Base-by-base conservation (phyloP, 305 asterid genomes). In the Andrographis paniculata region DNA sequence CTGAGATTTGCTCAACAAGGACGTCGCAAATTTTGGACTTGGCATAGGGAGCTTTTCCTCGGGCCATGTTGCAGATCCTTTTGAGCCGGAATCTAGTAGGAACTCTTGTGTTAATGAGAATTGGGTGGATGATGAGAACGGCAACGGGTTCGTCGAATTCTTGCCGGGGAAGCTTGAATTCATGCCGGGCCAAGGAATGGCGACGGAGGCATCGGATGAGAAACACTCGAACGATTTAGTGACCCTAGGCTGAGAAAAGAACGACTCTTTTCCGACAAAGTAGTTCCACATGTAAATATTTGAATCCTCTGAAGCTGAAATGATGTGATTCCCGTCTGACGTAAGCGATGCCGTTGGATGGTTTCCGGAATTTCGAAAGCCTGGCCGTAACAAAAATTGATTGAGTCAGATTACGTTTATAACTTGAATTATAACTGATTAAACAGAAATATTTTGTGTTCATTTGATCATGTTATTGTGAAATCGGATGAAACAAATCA, bases 61-160 rank as follows among this genome's bases (percentile, higher is more conserved):
- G 2, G 42, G 99, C 99, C 99, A 91, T 36, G 99, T 91, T 17
- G 95, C 99, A 1, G 96, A 76, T 45, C 84, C 89, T 50, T 69
- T 77, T 12, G 83, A 66, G 54, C 60, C 66, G 47, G 82, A 62
- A 66, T 75, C 94, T 2, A 75, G 24, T 57, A 63, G 78, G 45
- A 72, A 68, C 42, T 82, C 87, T 35, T 74, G 80, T 53, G 71
- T 71, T 52, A 75, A 52, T n/a, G 92, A 74, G 66, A 79, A 75
- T 53, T 65, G 71, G 28, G 80, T 50, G 56, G 79, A 63, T 7
- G 80, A 54, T 28, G 87, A 67, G 60, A 75, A 77, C 12, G 82
- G 92, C 61, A 80, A 55, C 22, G 64, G 20, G 12, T 50, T 64
- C 17, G 57, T 56, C 14, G 76, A 53, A 54, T 21, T 56, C 38